These are phyloP conservation scores for Botrytis hyacinthi DNA, from an alignment of 2,329 filamentous ascomycete genomes.

Conservation along the genomic window DNA sequence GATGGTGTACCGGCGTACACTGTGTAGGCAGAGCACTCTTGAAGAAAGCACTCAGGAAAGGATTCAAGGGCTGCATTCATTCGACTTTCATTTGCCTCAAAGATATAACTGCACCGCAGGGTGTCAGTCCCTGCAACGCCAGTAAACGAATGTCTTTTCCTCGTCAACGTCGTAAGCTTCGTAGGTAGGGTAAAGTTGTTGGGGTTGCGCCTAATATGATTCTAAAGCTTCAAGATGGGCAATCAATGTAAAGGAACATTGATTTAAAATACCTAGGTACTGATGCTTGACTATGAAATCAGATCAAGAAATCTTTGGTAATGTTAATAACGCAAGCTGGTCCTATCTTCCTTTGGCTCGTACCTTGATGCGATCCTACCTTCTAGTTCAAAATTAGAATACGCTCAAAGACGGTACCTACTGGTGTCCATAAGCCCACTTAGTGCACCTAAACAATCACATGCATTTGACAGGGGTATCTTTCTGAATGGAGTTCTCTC, in stretches of 20 bases:
- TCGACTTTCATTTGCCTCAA: constrained; percentile 40
- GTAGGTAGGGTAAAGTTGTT: constrained; percentile 1
- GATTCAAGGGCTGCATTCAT: constrained; percentile 98
- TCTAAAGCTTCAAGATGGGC: constrained; percentile 5
- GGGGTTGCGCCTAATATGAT: background rate
- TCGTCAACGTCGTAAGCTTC: constrained; percentile 13
- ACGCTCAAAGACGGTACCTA: constrained; percentile 3
- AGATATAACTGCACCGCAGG: constrained; percentile 31
- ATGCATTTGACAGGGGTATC: constrained; percentile 10
- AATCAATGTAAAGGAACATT: constrained; percentile 9
- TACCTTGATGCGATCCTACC: constrained; percentile 10
- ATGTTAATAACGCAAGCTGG: constrained; percentile 2
- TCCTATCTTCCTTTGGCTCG: constrained; percentile 4
- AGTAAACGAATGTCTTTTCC: background rate
- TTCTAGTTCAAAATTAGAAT: constrained; percentile 14
- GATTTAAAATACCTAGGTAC: background rate
- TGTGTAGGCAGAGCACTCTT: constrained; percentile 88
- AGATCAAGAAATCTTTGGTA: constrained; percentile 8
- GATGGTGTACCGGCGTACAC: constrained; percentile 87
- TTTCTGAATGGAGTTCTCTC: background rate
- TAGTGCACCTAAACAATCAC: constrained; percentile 16
- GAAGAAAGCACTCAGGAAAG: constrained; percentile 98
- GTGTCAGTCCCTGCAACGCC: constrained; percentile 30
- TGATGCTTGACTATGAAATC: background rate
- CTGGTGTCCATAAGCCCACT: constrained; percentile 18